Evolutionary conservation across 2,329 filamentous ascomycete genomes (phyloP).

Genomic region (Harringtonia aguacate): DNA sequence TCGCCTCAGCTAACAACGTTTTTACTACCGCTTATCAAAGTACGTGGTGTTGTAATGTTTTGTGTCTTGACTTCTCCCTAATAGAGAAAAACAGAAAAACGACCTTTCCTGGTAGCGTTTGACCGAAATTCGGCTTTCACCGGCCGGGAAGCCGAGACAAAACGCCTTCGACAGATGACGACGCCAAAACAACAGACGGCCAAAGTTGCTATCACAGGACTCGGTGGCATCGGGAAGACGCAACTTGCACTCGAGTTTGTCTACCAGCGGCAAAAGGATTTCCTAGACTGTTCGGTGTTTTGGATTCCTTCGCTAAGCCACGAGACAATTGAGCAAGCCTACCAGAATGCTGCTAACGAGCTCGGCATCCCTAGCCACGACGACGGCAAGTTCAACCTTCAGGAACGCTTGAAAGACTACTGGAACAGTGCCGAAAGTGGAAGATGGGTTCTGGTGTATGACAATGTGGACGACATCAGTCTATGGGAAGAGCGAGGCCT

Average conservation of each 20-base stretch:
- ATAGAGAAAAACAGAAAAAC: neutral
- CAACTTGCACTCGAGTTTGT: slow-evolving; percentile 24
- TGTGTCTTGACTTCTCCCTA: neutral
- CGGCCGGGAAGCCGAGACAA: slow-evolving; percentile 12
- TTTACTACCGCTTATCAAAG: too few relatives aligned
- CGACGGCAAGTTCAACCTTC: slow-evolving; percentile 23
- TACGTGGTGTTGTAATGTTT: too few relatives aligned
- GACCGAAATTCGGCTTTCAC: slow-evolving; percentile 16
- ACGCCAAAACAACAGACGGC: slow-evolving; percentile 15
- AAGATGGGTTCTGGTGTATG: slow-evolving; percentile 31
- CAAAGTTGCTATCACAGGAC: slow-evolving; percentile 17
- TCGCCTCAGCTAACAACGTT: too few relatives aligned
- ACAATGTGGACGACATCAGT: slow-evolving; percentile 30
- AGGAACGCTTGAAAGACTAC: slow-evolving; percentile 21
- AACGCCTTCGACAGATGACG: slow-evolving; percentile 8
- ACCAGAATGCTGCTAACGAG: slow-evolving; percentile 19
- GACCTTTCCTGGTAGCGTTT: slow-evolving; percentile 12
- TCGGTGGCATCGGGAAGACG: slow-evolving; percentile 24
- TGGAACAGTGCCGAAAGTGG: slow-evolving; percentile 17
- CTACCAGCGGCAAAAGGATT: slow-evolving; percentile 15
- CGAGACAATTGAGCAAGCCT: slow-evolving; percentile 23
- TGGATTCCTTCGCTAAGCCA: slow-evolving; percentile 24
- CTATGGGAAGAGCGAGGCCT: slow-evolving; percentile 16
- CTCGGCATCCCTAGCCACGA: slow-evolving; percentile 19
- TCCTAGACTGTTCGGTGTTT: slow-evolving; percentile 25